phyloP scores from a whole-genome alignment of 192 early-diverging fungal species.

The Coemansia sp. region DNA sequence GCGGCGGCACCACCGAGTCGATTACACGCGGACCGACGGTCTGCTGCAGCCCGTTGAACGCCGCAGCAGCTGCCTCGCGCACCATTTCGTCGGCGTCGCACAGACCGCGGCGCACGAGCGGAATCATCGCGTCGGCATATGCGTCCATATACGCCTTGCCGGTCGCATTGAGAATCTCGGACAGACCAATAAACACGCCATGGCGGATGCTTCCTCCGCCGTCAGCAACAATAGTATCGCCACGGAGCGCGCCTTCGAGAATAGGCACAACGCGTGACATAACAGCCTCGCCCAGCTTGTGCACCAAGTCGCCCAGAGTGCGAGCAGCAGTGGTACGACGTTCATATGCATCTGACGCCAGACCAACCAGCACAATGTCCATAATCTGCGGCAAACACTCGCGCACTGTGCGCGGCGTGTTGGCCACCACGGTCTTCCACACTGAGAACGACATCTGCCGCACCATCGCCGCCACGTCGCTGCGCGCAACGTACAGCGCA shows the following conservation, averaged over 20 bases:
- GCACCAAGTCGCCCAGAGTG: conserved; percentile 90
- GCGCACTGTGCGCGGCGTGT: conserved; percentile 96
- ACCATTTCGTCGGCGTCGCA: conserved; percentile 83
- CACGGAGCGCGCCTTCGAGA: conserved; percentile 72
- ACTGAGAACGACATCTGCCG: conserved; percentile 85
- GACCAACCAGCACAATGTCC: conserved; percentile 79
- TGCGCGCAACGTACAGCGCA: conserved; percentile 88
- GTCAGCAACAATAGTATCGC: conserved; percentile 19
- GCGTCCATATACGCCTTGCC: conserved; percentile 77
- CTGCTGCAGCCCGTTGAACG: conserved; percentile 93
- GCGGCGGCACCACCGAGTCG: conserved; percentile 86
- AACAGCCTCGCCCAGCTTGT: conserved; percentile 90
- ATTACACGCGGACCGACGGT: conserved; percentile 88
- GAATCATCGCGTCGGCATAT: conserved; percentile 81
- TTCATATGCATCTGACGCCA: conserved; percentile 75
- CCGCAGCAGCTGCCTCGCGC: conserved; percentile 86
- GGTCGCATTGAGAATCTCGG: conserved; percentile 86
- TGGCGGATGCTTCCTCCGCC: conserved; percentile 64
- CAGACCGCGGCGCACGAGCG: conserved; percentile 80
- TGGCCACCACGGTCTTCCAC: conserved; percentile 94
- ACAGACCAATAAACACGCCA: conserved; percentile 90
- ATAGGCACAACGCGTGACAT: conserved; percentile 88
- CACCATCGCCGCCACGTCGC: conserved; percentile 77
- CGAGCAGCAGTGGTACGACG: conserved; percentile 84
- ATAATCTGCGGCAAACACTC: conserved; percentile 91